These are phyloP conservation scores for Medakamo hakoo DNA, from an alignment of 139 green algal species.

Conservation along the genomic window DNA sequence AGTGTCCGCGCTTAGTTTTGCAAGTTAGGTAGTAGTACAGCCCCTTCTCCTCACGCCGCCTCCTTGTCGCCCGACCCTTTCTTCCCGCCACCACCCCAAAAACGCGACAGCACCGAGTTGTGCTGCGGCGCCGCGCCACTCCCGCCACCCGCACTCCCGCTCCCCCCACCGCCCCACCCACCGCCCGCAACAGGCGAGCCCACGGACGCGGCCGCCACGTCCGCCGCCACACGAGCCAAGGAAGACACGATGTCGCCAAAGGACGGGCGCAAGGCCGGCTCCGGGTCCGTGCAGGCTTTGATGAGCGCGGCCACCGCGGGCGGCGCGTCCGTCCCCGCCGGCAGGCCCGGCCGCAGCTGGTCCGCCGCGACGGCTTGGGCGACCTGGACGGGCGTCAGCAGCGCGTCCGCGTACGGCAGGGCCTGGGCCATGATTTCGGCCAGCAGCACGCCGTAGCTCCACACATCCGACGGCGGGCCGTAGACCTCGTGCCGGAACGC, in stretches of 20 bases:
- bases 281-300: constrained; percentile 23
- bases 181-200: background rate
- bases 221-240: constrained; percentile 12
- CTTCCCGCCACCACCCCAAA: too few species aligned
- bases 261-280: constrained; percentile 37
- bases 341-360: constrained; percentile 31
- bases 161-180: background rate
- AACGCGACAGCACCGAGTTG: background rate
- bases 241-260: constrained; percentile 28
- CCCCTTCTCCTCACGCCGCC: too few species aligned
- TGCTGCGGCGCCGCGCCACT: background rate
- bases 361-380: constrained; percentile 1
- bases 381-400: constrained; percentile 59
- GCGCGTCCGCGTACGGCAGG: constrained; percentile 43
- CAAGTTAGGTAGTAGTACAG: too few species aligned
- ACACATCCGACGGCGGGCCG: constrained; percentile 53
- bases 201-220: background rate
- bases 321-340: constrained; percentile 14
- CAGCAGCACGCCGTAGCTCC: constrained; percentile 62
- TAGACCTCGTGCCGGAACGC: constrained; percentile 49
- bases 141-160: background rate
- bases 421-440: constrained; percentile 43
- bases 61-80: too few species aligned
- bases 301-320: constrained; percentile 23
- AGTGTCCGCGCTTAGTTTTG: too few species aligned